Evolutionary conservation across 768 basidiomycete genomes (phyloP), one percentile per base, ranked within the genome.

Genomic region (Podaxis sp.): DNA sequence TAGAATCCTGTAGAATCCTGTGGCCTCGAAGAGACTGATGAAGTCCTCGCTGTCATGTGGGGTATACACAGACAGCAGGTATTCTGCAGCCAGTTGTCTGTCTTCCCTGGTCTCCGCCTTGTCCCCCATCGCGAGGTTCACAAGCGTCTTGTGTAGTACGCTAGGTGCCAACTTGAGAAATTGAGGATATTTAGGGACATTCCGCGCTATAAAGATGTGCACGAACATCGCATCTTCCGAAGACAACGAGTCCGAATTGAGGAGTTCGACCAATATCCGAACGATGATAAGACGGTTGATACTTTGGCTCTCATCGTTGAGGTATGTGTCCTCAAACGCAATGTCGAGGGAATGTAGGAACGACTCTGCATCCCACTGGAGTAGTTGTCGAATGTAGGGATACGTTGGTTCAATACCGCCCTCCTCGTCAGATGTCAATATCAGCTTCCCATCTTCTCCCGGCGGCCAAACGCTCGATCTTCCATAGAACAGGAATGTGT

Each of bases 131-230:
- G 92, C 85, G 11, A 99, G 86, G 5, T 83, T 83, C 61, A 90
- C 78, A 52, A 99, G 83, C 66, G 98, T 85, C 42, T 76, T 79
- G 66, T 94, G 89, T 16, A 95, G 78, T 3, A 82, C 77, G 62
- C 82, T 87, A 0, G 88, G 83, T 0, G 88, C 74, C 44, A 94
- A 77, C 63, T 82, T 73, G 51, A 94, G 80, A 71, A 88, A 93
- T 73, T 97, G 95, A 1, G 90, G 87, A 74, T 98, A 99, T 74
- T 98, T 98, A 0, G 97, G 93, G 10, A 97, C 85, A 71, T 98
- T 99, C 61, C 95, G 89, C 3, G 97, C 93, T 59, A 98, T 82
- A 73, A 99, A 99, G 62, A 99, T 98, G 69, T 95, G 87, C 53
- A 96, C 81, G 71, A 99, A 91, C 2, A 91, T 94, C 61, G 77